Conservation (phyloP, 1,139 yeast genomes). For the Magnusiomyces suaveolens region DNA sequence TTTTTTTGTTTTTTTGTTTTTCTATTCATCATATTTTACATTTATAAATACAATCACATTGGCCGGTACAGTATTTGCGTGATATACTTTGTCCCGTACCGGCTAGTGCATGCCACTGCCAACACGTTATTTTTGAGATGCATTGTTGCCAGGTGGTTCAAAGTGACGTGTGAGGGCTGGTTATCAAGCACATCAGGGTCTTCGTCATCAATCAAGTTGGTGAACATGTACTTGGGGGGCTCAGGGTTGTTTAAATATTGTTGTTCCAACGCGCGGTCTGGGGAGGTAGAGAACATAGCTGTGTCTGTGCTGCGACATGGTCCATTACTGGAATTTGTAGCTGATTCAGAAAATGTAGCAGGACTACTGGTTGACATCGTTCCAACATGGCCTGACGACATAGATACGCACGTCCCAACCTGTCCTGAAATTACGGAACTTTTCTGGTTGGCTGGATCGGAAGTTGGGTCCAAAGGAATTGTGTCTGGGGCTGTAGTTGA, state of each 20-base stretch:
- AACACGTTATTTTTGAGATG: neutral
- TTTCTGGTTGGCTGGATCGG: no score
- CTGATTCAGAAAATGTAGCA: no score
- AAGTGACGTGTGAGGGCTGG: neutral
- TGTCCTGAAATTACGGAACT: no score
- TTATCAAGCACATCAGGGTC: conserved; percentile 1
- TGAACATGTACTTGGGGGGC: neutral
- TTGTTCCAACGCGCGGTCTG: neutral
- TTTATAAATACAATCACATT: neutral
- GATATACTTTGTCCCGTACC: conserved; percentile 1
- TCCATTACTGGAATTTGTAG: no score
- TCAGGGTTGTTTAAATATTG: neutral
- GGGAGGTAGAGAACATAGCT: no score
- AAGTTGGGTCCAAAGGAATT: no score
- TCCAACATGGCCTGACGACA: no score
- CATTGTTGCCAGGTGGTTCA: conserved; percentile 4
- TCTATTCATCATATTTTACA: neutral
- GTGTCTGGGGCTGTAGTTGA: neutral
- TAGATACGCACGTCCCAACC: no score
- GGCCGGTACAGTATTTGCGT: conserved; percentile 5
- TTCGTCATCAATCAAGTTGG: neutral
- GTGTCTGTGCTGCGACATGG: no score
- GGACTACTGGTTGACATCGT: no score
- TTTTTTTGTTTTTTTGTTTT: no score
- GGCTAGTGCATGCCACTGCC: conserved; percentile 4